Percentiles rank a stretch among this genome's conserved stretches.
These are phyloP conservation scores for Pleurotus sapidus DNA, from an alignment of 768 basidiomycete genomes.

Conservation along the genomic window DNA sequence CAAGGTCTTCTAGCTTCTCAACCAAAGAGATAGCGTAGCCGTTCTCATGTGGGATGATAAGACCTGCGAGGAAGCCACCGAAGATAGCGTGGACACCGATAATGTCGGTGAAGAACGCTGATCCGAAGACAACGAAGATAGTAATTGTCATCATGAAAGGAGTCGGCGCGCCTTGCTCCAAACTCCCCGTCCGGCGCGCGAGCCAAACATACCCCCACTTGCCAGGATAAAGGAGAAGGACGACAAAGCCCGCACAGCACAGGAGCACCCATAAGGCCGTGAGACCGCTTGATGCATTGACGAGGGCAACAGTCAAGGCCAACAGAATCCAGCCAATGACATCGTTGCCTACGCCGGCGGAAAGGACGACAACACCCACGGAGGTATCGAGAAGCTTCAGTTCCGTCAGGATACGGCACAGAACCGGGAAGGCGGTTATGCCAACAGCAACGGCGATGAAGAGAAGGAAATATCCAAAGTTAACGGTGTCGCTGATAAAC, in stretches of 20 bases:
- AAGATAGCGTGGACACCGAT: constrained; percentile 78
- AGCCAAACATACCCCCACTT: constrained; percentile 66
- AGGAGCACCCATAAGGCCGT: constrained; percentile 81
- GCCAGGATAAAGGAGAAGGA: constrained; percentile 67
- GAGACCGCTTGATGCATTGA: constrained; percentile 71
- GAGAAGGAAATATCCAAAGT: constrained; percentile 80
- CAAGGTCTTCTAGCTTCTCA: constrained; percentile 88
- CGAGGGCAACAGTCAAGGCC: constrained; percentile 79
- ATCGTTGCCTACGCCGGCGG: constrained; percentile 81
- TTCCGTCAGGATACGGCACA: constrained; percentile 83
- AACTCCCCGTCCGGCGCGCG: constrained; percentile 61
- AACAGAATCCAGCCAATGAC: constrained; percentile 82
- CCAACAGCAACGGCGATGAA: constrained; percentile 83
- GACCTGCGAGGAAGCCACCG: constrained; percentile 78
- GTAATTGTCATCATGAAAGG: constrained; percentile 77
- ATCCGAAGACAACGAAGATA: constrained; percentile 67
- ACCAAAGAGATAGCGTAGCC: constrained; percentile 79
- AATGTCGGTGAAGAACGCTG: constrained; percentile 84
- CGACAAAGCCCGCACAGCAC: constrained; percentile 57
- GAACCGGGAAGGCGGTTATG: constrained; percentile 80
- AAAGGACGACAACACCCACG: constrained; percentile 80
- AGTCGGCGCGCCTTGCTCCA: constrained; percentile 72
- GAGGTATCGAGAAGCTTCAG: constrained; percentile 78
- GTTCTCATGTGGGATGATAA: constrained; percentile 81
- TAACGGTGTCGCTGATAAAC: constrained; percentile 55